These are phyloP conservation scores for Trypanosoma mega DNA, from an alignment of 208 protist species.

Conservation along the genomic window DNA sequence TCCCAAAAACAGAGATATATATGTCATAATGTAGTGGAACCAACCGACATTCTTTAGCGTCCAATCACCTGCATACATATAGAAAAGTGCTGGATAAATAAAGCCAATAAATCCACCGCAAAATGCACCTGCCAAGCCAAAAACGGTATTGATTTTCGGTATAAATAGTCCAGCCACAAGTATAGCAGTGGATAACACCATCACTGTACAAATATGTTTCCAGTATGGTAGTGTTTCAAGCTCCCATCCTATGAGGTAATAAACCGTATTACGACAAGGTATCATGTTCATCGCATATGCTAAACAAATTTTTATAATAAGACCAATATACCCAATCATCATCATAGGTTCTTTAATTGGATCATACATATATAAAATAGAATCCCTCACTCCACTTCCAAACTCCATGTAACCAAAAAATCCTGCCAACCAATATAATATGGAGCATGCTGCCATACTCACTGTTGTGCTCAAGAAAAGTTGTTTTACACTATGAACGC, in stretches of 20 bases:
- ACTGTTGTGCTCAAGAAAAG: slow-evolving; percentile 20
- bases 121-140: slow-evolving; percentile 48
- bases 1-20: slow-evolving; percentile 46
- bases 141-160: slow-evolving; percentile 34
- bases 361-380: slow-evolving; percentile 56
- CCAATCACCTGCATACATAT: slow-evolving; percentile 63
- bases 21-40: slow-evolving; percentile 43
- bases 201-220: slow-evolving; percentile 51
- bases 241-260: slow-evolving; percentile 50
- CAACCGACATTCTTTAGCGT: slow-evolving; percentile 29
- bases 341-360: slow-evolving; percentile 55
- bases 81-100: slow-evolving; percentile 56
- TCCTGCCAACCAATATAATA: slow-evolving; percentile 67
- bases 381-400: slow-evolving; percentile 36
- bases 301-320: slow-evolving; percentile 66
- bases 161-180: slow-evolving; percentile 31
- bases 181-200: slow-evolving; percentile 29
- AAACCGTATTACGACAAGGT: slow-evolving; percentile 53
- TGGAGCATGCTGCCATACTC: slow-evolving; percentile 42
- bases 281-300: slow-evolving; percentile 69
- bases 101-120: slow-evolving; percentile 58
- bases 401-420: slow-evolving; percentile 87
- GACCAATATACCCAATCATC: slow-evolving; percentile 67
- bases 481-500: slow-evolving; percentile 16
- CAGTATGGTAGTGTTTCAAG: slow-evolving; percentile 66